Evolutionary conservation across 140 eudicot species (phyloP).

Genomic region (Senecio squalidus): DNA sequence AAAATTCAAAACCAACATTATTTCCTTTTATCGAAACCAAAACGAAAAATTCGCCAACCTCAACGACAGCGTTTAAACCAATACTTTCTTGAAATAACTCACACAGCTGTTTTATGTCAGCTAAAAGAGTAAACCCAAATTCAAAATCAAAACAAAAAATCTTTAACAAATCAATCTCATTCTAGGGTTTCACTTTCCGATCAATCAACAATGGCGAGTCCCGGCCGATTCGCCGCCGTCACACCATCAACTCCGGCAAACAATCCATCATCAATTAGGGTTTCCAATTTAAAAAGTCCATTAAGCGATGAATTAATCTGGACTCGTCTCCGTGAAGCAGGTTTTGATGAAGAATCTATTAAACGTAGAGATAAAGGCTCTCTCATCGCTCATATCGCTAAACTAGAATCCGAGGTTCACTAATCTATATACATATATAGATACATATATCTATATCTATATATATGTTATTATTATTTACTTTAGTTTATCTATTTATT

Average conservation of each 20-base stretch:
- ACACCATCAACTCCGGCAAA: slow-evolving; percentile 39
- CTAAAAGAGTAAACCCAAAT: slow-evolving; percentile 7
- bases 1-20: too few relatives aligned
- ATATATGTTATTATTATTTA: neutral
- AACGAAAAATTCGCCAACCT: too few relatives aligned
- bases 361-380: slow-evolving; percentile 92
- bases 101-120: neutral
- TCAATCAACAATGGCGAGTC: slow-evolving; percentile 44
- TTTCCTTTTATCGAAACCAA: too few relatives aligned
- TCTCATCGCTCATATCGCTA: slow-evolving; percentile 83
- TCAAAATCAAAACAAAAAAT: slow-evolving; percentile 10
- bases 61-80: too few relatives aligned
- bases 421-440: neutral
- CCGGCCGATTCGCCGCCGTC: slow-evolving; percentile 43
- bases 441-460: neutral
- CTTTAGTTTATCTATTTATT: neutral
- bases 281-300: slow-evolving; percentile 45
- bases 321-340: slow-evolving; percentile 87
- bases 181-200: neutral
- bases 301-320: slow-evolving; percentile 71
- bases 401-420: slow-evolving; percentile 95
- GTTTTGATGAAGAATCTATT: slow-evolving; percentile 83
- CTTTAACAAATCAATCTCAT: slow-evolving; percentile 4
- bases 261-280: slow-evolving; percentile 45
- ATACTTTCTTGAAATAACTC: too few relatives aligned